Evolutionary conservation across 306 rosid species (phyloP).

Genomic region (Casuarina glauca): DNA sequence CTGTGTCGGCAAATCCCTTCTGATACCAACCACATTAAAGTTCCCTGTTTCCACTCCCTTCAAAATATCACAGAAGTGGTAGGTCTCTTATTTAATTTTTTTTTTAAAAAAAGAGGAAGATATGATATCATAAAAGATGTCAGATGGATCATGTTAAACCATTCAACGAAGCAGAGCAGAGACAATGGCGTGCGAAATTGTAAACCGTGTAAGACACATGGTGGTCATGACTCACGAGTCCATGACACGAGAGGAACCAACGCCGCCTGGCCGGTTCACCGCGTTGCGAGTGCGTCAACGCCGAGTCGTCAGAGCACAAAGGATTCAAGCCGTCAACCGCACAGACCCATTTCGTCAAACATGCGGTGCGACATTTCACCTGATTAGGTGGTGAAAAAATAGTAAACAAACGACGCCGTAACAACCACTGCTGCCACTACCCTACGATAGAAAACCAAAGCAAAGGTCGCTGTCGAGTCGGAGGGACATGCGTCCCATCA

Average conservation of each 20-base stretch:
- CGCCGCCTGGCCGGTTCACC: background rate
- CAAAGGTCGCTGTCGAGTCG: background rate
- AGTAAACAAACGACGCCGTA: background rate
- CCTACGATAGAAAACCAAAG: background rate
- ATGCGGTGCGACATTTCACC: background rate
- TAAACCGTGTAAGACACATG: background rate
- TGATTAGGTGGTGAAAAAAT: background rate
- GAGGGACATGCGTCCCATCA: background rate
- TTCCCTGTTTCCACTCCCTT: too few relatives aligned
- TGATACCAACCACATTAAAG: too few relatives aligned
- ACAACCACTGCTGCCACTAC: background rate
- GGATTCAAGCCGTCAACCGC: background rate
- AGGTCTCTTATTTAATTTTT: too few relatives aligned
- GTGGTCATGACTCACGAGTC: background rate
- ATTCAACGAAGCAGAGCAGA: too few relatives aligned
- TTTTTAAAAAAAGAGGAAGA: too few relatives aligned
- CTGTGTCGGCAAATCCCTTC: too few relatives aligned
- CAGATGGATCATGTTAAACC: too few relatives aligned
- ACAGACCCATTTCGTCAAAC: slow-evolving; percentile 2
- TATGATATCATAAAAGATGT: too few relatives aligned
- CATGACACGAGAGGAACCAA: background rate
- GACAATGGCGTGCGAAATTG: too few relatives aligned
- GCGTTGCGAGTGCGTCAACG: slow-evolving; percentile 17
- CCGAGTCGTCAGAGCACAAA: background rate
- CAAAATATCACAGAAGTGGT: too few relatives aligned